These are phyloP conservation scores for Phaseolus lunatus DNA, from an alignment of 306 rosid genomes.

Conservation along the genomic window DNA sequence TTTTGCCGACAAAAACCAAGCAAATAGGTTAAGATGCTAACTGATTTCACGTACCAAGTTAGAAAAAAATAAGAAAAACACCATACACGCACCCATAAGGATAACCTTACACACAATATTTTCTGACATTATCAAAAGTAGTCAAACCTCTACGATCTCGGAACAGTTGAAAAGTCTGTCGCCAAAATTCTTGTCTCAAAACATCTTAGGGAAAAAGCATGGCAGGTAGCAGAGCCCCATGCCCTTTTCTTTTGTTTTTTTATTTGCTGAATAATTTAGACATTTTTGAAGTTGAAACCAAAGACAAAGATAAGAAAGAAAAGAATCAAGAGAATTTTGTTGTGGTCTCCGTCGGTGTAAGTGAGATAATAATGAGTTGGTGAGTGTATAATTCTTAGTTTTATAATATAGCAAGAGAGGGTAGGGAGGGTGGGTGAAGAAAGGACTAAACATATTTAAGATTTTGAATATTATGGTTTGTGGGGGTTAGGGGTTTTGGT, in stretches of 20 bases:
- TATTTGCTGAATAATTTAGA: background rate
- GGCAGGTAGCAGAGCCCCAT: slow-evolving; percentile 7
- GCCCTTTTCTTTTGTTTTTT: background rate
- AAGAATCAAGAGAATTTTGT: slow-evolving; percentile 11
- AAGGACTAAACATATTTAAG: slow-evolving; percentile 10
- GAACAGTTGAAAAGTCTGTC: slow-evolving; percentile 22
- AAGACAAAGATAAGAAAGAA: slow-evolving; percentile 8
- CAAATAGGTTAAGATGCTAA: background rate
- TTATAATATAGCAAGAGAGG: slow-evolving; percentile 20
- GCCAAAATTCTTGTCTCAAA: background rate
- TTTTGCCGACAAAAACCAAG: background rate
- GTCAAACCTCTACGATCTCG: slow-evolving; percentile 8
- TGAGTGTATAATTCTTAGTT: slow-evolving; percentile 25
- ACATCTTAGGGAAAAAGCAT: slow-evolving; percentile 1
- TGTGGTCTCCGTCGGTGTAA: slow-evolving; percentile 37
- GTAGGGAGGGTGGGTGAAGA: slow-evolving; percentile 29
- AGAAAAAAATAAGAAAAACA: background rate
- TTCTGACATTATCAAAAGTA: slow-evolving; percentile 25
- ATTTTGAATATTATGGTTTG: slow-evolving; percentile 22
- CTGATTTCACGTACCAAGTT: background rate
- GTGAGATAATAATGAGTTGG: slow-evolving; percentile 17
- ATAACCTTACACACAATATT: background rate
- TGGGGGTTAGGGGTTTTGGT: background rate
- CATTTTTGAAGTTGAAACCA: slow-evolving; percentile 1
- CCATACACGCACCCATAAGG: background rate